A percentile compares a stretch with the other conserved stretches of the same genome.
These are phyloP conservation scores for Microcera coccophila DNA, from an alignment of 2,329 filamentous ascomycete genomes.

Conservation along the genomic window DNA sequence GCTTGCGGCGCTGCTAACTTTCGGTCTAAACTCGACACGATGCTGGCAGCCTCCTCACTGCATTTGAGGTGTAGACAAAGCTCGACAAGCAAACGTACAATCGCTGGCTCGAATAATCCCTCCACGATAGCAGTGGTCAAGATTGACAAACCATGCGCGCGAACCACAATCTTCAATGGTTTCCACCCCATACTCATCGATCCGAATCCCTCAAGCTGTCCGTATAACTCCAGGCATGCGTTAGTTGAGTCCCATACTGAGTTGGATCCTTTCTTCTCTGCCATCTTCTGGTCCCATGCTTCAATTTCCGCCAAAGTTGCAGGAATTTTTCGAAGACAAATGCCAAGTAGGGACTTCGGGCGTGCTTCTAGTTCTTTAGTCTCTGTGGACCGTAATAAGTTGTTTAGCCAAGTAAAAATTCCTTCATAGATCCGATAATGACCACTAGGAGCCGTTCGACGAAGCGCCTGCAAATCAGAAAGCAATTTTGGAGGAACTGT, in stretches of 20 bases:
- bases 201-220: constrained; percentile 34
- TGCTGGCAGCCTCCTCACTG: constrained; percentile 26
- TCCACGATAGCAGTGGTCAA: constrained; percentile 29
- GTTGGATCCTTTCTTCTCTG: constrained; percentile 19
- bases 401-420: constrained; percentile 31
- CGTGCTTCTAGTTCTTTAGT: constrained; percentile 16
- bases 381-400: constrained; percentile 28
- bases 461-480: constrained; percentile 22
- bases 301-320: constrained; percentile 31
- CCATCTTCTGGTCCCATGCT: constrained; percentile 28
- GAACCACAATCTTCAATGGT: constrained; percentile 32
- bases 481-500: constrained; percentile 12
- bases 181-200: constrained; percentile 29
- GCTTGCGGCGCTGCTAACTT: constrained; percentile 15
- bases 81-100: constrained; percentile 26
- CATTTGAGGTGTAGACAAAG: constrained; percentile 28
- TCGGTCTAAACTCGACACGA: constrained; percentile 18
- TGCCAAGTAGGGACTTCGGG: constrained; percentile 33
- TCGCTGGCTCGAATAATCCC: constrained; percentile 28
- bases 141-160: constrained; percentile 30
- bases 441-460: constrained; percentile 18
- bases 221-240: constrained; percentile 31
- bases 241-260: constrained; percentile 27
- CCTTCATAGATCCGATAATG: constrained; percentile 32
- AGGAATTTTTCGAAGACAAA: constrained; percentile 34